These are phyloP conservation scores for Carex myosuroides DNA, from an alignment of 176 grass and related monocot species.

Conservation along the genomic window DNA sequence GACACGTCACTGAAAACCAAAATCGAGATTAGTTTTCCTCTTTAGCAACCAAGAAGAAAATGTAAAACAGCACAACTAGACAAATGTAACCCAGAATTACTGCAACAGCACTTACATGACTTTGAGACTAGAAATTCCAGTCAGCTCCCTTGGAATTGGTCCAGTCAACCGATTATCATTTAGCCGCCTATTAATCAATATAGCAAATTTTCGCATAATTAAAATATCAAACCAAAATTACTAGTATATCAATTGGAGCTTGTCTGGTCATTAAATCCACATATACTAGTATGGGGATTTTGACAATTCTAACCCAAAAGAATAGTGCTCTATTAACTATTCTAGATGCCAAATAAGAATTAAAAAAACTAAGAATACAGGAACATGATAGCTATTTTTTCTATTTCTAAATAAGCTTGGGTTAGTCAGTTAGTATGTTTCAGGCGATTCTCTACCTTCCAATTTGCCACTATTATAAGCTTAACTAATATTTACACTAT, in stretches of 20 bases:
- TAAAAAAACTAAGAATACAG: neutral
- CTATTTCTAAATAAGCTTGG: neutral
- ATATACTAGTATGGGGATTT: neutral
- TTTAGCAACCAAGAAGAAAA: neutral
- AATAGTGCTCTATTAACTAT: neutral
- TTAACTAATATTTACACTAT: neutral
- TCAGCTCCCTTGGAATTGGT: slow-evolving; percentile 82
- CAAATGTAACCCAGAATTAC: slow-evolving; percentile 12
- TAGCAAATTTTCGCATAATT: slow-evolving; percentile 27
- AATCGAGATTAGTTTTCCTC: slow-evolving; percentile 2
- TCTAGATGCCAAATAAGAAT: neutral
- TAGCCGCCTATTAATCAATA: slow-evolving; percentile 56
- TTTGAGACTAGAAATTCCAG: slow-evolving; percentile 69
- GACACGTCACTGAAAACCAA: slow-evolving; percentile 76
- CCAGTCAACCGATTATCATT: slow-evolving; percentile 84
- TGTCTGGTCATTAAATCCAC: neutral
- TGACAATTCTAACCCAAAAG: neutral
- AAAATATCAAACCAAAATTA: slow-evolving; percentile 4
- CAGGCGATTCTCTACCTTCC: neutral
- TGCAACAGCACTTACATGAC: slow-evolving; percentile 68
- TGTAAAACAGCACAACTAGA: neutral
- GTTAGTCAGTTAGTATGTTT: neutral
- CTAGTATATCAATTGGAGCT: neutral
- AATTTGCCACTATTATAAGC: neutral
- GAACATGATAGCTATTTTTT: neutral